These are phyloP conservation scores for Breynia disticha DNA, from an alignment of 441 rosid genomes.

Conservation along the genomic window DNA sequence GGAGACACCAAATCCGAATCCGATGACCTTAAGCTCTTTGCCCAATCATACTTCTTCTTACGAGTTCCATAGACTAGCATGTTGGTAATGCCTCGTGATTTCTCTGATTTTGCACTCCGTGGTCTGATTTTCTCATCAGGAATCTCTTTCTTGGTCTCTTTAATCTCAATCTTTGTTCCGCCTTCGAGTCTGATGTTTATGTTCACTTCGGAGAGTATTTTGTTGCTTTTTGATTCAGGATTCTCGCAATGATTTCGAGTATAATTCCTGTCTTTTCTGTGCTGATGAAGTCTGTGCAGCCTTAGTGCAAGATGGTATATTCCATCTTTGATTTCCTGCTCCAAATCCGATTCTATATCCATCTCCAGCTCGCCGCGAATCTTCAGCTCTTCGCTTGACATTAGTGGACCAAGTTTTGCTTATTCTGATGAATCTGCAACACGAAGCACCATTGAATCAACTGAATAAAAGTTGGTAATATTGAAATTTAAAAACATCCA, in stretches of 20 bases:
- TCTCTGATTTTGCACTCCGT: conserved; percentile 9
- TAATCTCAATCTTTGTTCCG: conserved; percentile 54
- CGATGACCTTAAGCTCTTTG: conserved; percentile 36
- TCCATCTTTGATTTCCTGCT: conserved; percentile 69
- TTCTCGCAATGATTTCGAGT: not conserved
- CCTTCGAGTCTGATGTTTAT: conserved; percentile 63
- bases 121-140: conserved; percentile 12
- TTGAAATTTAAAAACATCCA: not conserved
- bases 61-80: not conserved
- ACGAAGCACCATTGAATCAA: no score
- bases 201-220: conserved; percentile 37
- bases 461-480: no score
- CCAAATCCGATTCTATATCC: conserved; percentile 59
- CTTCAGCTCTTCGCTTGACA: conserved; percentile 45
- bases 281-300: conserved; percentile 53
- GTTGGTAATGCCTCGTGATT: not conserved
- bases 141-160: conserved; percentile 43
- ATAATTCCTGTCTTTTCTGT: conserved; percentile 37
- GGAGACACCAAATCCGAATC: conserved; percentile 3
- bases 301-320: conserved; percentile 57
- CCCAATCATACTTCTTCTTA: conserved; percentile 53
- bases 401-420: conserved; percentile 5
- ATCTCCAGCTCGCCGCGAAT: conserved; percentile 55
- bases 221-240: conserved; percentile 13
- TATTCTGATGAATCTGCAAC: conserved; percentile 8